These are phyloP conservation scores for Xylaria sp. DNA, from an alignment of 2,329 filamentous ascomycete species.

Conservation along the genomic window DNA sequence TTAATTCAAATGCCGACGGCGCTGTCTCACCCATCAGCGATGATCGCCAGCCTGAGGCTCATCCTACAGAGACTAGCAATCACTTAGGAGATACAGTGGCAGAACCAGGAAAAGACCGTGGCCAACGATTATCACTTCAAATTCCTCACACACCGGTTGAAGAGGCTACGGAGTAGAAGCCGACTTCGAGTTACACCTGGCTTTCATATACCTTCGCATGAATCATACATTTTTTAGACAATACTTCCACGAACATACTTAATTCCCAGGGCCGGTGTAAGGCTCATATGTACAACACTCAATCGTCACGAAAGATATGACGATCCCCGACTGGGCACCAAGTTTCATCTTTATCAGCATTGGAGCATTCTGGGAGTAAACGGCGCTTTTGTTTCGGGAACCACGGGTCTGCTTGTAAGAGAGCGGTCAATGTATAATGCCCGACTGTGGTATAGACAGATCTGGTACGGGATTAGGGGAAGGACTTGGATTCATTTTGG, in stretches of 20 bases:
- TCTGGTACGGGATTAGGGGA: conserved; percentile 45
- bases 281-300: conserved; percentile 45
- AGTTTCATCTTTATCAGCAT: conserved; percentile 35
- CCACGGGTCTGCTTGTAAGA: conserved; percentile 19
- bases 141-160: conserved; percentile 50
- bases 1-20: conserved; percentile 5
- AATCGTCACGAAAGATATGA: conserved; percentile 33
- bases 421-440: conserved; percentile 39
- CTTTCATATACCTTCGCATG: conserved; percentile 30
- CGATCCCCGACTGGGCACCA: conserved; percentile 29
- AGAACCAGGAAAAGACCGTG: conserved; percentile 46
- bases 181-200: conserved; percentile 13
- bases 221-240: conserved; percentile 36
- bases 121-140: conserved; percentile 52
- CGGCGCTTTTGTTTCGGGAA: conserved; percentile 37
- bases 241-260: conserved; percentile 30
- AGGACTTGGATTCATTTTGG: conserved; percentile 50
- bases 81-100: conserved; percentile 36
- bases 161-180: conserved; percentile 32
- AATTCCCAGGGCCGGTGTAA: conserved; percentile 28
- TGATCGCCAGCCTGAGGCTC: conserved; percentile 23
- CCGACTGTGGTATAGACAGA: conserved; percentile 41
- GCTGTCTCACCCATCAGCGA: conserved; percentile 27
- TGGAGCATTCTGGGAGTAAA: conserved; percentile 35
- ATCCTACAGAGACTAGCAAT: conserved; percentile 31